phyloP scores from a whole-genome alignment of 441 rosid genomes.

The Erodium moschatum region DNA sequence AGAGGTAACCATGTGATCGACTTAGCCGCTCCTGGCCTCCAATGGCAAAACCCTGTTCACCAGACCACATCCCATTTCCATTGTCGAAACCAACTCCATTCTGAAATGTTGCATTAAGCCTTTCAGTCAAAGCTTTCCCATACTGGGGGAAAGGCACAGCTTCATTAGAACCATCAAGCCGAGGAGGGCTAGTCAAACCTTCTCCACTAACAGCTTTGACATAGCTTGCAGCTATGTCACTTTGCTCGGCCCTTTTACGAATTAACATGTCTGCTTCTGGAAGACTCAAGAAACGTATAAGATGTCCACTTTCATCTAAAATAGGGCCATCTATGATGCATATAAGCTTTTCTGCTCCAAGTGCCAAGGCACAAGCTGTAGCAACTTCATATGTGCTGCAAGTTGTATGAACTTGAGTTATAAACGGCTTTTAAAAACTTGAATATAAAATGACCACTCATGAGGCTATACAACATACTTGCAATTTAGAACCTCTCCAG shows the following conservation, averaged over 20 bases:
- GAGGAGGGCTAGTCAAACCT: constrained; percentile 30
- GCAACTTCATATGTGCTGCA: constrained; percentile 95
- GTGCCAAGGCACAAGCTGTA: constrained; percentile 90
- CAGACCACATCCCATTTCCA: constrained; percentile 65
- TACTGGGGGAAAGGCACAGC: constrained; percentile 28
- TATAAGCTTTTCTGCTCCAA: constrained; percentile 91
- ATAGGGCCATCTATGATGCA: constrained; percentile 88
- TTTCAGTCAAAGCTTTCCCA: constrained; percentile 34
- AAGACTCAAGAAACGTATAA: constrained; percentile 73
- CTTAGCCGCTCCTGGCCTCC: constrained; percentile 85
- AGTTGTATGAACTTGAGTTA: constrained; percentile 18
- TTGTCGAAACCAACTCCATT: constrained; percentile 88
- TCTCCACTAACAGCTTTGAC: constrained; percentile 73
- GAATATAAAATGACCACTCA: constrained; percentile 12
- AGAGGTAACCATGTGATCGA: constrained; percentile 64
- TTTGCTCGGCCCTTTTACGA: constrained; percentile 71
- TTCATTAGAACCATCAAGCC: constrained; percentile 36
- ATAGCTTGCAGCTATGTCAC: constrained; percentile 84
- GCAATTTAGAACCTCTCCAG: constrained; percentile 96
- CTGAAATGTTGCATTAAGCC: constrained; percentile 41
- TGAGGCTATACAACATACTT: constrained; percentile 46
- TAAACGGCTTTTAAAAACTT: not conserved
- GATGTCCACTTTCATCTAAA: constrained; percentile 67
- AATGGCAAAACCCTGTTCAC: constrained; percentile 91
- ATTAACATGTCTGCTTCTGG: constrained; percentile 81